Conservation (phyloP, 2,329 filamentous ascomycete species). For the Clonostachys rosea region DNA sequence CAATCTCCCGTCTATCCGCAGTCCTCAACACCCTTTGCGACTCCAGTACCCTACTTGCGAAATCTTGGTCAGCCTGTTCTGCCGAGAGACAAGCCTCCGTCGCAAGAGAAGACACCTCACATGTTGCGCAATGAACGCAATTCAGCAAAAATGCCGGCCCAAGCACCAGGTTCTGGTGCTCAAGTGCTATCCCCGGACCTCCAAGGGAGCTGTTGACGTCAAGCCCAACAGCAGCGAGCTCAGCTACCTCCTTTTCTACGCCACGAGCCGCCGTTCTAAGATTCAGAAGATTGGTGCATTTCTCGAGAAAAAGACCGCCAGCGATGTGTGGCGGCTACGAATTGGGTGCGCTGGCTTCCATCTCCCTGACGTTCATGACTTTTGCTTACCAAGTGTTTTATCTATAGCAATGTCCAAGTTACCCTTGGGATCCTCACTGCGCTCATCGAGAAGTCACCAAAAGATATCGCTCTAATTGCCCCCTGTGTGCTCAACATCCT, state of each 20-base stretch:
- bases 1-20: too few species aligned
- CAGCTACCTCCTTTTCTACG: slow-evolving; percentile 95
- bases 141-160: slow-evolving; percentile 70
- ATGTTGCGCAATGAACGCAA: slow-evolving; percentile 49
- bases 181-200: slow-evolving; percentile 92
- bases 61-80: too few species aligned
- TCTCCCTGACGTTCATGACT: slow-evolving; percentile 2
- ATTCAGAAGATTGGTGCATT: slow-evolving; percentile 94
- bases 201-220: slow-evolving; percentile 87
- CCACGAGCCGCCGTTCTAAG: slow-evolving; percentile 89
- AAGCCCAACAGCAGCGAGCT: slow-evolving; percentile 96
- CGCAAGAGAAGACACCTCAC: too few species aligned
- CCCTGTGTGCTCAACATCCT: slow-evolving; percentile 81
- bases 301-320: slow-evolving; percentile 87
- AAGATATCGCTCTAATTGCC: slow-evolving; percentile 86
- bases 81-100: too few species aligned
- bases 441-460: slow-evolving; percentile 87
- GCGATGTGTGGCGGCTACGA: slow-evolving; percentile 83
- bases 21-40: too few species aligned
- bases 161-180: slow-evolving; percentile 96
- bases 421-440: slow-evolving; percentile 89
- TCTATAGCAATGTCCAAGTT: slow-evolving; percentile 80
- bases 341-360: slow-evolving; percentile 60
- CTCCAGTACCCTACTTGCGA: too few species aligned
- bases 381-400: not conserved